phyloP scores from a whole-genome alignment of 768 basidiomycete genomes.

The Amanita polypyramis region DNA sequence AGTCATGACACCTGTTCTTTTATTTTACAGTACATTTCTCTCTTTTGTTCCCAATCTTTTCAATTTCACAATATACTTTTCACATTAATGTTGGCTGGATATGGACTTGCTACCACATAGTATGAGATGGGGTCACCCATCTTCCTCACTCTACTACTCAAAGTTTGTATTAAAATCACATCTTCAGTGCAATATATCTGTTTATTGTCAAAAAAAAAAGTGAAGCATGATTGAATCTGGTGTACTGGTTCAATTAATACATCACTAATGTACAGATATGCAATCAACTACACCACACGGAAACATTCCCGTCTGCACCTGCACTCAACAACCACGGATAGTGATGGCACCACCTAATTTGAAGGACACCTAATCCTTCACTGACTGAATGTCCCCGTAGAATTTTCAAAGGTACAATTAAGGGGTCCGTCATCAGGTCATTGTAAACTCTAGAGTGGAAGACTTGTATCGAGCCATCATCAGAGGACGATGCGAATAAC shows the following conservation, averaged over 20 bases:
- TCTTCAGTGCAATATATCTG: too few relatives aligned
- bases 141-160: too few relatives aligned
- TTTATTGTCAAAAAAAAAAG: too few relatives aligned
- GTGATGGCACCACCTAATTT: constrained; percentile 78
- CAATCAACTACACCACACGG: constrained; percentile 76
- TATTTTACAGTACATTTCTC: too few relatives aligned
- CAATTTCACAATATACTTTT: too few relatives aligned
- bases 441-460: constrained; percentile 94
- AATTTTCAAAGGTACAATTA: constrained; percentile 96
- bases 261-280: background rate
- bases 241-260: too few relatives aligned
- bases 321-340: constrained; percentile 91
- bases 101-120: too few relatives aligned
- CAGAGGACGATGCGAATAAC: constrained; percentile 91
- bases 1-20: too few relatives aligned
- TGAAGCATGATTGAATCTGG: background rate
- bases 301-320: constrained; percentile 84
- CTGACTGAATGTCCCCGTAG: constrained; percentile 80
- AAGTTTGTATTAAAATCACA: too few relatives aligned
- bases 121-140: too few relatives aligned
- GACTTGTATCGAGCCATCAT: constrained; percentile 94
- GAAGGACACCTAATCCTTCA: constrained; percentile 86
- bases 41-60: too few relatives aligned
- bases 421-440: constrained; percentile 93
- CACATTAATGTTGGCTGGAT: too few relatives aligned